phyloP scores from a whole-genome alignment of 2,329 filamentous ascomycete genomes.

The Colletotrichum tofieldiae region DNA sequence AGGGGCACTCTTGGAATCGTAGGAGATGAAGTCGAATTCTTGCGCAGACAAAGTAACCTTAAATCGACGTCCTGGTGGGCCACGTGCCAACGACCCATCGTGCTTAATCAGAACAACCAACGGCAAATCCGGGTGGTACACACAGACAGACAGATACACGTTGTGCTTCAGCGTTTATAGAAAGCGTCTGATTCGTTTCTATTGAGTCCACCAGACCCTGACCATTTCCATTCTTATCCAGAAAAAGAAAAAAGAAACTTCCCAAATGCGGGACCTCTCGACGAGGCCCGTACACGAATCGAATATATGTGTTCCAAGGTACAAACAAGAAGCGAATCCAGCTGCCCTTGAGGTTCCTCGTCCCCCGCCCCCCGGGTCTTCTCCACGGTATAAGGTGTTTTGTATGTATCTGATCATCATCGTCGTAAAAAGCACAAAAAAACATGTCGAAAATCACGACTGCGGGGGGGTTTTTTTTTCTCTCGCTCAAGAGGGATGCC shows the following conservation, averaged over 20 bases:
- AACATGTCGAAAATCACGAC: background rate
- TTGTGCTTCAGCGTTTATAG: background rate
- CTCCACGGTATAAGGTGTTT: background rate
- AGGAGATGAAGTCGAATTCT: conserved; percentile 7
- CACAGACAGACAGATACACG: too few relatives aligned
- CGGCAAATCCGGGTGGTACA: too few relatives aligned
- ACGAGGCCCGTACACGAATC: conserved; percentile 19
- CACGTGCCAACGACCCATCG: background rate
- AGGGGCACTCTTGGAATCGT: background rate
- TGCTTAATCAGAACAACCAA: background rate
- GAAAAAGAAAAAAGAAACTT: conserved; percentile 15
- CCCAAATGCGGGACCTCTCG: conserved; percentile 30
- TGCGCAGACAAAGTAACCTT: conserved; percentile 18
- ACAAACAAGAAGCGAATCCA: conserved; percentile 19
- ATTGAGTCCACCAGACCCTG: conserved; percentile 2
- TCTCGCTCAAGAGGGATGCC: background rate
- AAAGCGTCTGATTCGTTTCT: conserved; percentile 8
- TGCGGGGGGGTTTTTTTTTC: too few relatives aligned
- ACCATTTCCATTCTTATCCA: conserved; percentile 20
- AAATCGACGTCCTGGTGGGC: conserved; percentile 22
- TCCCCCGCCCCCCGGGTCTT: background rate
- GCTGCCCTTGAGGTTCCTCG: conserved; percentile 8
- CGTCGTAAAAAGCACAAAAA: conserved; percentile 33
- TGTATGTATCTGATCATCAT: conserved; percentile 40
- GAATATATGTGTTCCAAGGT: conserved; percentile 31